Conservation (phyloP, 352 stramenopile species). For the Phytophthora cactorum region DNA sequence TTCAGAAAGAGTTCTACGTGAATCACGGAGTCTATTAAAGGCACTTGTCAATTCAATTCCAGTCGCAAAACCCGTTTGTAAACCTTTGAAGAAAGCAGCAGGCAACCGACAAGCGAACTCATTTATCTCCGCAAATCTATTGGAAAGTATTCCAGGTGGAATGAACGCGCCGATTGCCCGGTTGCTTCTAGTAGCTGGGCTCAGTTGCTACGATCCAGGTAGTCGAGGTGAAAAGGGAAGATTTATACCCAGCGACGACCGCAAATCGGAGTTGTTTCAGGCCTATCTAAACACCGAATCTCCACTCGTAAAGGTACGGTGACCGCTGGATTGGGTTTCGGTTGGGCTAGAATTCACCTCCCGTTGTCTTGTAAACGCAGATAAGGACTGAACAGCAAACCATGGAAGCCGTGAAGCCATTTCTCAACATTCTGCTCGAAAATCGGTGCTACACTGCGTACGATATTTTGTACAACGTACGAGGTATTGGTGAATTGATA, state of each 20-base stretch:
- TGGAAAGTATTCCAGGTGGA: constrained; percentile 60
- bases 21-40: constrained; percentile 13
- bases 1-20: constrained; percentile 41
- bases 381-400: constrained; percentile 64
- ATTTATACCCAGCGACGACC: constrained; percentile 46
- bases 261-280: constrained; percentile 43
- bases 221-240: constrained; percentile 33
- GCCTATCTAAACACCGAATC: constrained; percentile 45
- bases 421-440: constrained; percentile 42
- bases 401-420: constrained; percentile 46
- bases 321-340: neutral
- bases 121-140: constrained; percentile 53
- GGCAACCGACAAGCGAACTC: constrained; percentile 3
- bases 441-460: constrained; percentile 59
- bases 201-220: constrained; percentile 57
- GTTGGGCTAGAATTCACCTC: neutral
- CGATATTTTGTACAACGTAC: constrained; percentile 63
- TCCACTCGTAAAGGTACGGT: constrained; percentile 51
- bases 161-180: constrained; percentile 54
- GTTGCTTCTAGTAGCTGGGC: constrained; percentile 51
- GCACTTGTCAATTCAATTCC: neutral
- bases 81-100: constrained; percentile 1
- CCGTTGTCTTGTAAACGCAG: constrained; percentile 14
- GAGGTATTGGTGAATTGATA: constrained; percentile 54
- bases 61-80: neutral